Evolutionary conservation across 2,329 filamentous ascomycete genomes (phyloP).

Genomic region (Diaporthe capsici): DNA sequence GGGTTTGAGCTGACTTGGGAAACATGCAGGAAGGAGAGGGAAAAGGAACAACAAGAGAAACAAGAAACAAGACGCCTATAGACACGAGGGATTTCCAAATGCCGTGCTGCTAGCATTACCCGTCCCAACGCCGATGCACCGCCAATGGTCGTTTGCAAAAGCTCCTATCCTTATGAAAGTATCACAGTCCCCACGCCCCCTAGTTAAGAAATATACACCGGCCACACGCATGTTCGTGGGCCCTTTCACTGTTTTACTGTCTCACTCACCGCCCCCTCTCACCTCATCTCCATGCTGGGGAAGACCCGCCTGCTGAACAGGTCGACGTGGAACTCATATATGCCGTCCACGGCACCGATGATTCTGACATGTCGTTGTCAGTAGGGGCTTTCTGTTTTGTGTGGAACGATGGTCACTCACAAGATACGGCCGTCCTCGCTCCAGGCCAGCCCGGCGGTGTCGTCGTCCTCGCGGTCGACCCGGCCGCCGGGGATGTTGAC

Average conservation of each 20-base stretch:
- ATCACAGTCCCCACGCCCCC: not conserved
- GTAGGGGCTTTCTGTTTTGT: not conserved
- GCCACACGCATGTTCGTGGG: not conserved
- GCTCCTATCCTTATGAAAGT: not conserved
- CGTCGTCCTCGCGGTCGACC: conserved; percentile 60
- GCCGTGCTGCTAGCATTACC: conserved; percentile 33
- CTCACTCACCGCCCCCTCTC: conserved; percentile 42
- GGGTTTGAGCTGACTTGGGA: not conserved
- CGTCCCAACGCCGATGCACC: conserved; percentile 29
- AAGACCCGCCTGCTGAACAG: conserved; percentile 71
- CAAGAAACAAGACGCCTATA: conserved; percentile 8
- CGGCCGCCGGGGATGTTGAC: conserved; percentile 34
- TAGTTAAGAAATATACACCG: not conserved
- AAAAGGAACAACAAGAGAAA: not conserved
- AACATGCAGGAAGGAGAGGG: not conserved
- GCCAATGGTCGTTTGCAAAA: conserved; percentile 13
- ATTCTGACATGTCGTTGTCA: conserved; percentile 60
- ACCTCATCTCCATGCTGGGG: conserved; percentile 69
- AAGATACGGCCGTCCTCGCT: conserved; percentile 71
- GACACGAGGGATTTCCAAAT: conserved; percentile 34
- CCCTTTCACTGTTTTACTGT: not conserved
- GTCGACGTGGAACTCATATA: conserved; percentile 81
- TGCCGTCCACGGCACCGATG: conserved; percentile 78
- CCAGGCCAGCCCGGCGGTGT: conserved; percentile 74
- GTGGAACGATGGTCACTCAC: conserved; percentile 60